A percentile compares a stretch with the other conserved stretches of the same genome.
phyloP scores from a whole-genome alignment of 352 stramenopile genomes.

The Globisporangium abappressorium region DNA sequence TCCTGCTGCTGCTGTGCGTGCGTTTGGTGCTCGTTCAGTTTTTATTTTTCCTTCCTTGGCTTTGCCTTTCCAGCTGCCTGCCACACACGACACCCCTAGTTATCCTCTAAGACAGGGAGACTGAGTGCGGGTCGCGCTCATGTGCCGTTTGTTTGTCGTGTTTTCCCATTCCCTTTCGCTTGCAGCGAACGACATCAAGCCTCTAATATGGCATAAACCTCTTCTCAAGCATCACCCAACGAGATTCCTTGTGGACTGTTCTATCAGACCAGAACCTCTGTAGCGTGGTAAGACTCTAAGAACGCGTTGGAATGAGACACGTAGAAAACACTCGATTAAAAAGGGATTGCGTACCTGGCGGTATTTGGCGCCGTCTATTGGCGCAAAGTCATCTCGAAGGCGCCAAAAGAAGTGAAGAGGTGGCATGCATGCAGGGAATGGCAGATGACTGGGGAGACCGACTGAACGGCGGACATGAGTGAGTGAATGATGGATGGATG shows the following conservation, averaged over 20 bases:
- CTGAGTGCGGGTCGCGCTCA: constrained; percentile 5
- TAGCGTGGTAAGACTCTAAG: background rate
- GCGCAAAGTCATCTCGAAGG: background rate
- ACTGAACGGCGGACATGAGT: background rate
- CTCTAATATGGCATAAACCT: constrained; percentile 1
- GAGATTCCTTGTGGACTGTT: background rate
- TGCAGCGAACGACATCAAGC: background rate
- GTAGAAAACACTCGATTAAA: background rate
- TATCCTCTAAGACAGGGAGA: background rate
- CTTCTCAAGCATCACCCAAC: background rate
- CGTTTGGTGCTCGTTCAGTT: constrained; percentile 9
- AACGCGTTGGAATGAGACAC: background rate
- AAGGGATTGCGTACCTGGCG: background rate
- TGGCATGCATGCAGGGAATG: background rate
- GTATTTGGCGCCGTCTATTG: background rate
- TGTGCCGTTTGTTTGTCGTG: background rate
- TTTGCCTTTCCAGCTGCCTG: background rate
- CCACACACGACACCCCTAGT: constrained; percentile 1
- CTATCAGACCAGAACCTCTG: background rate
- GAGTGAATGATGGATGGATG: background rate
- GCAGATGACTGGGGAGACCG: background rate
- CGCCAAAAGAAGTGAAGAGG: background rate
- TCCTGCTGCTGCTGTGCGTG: background rate
- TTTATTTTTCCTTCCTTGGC: background rate
- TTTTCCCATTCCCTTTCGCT: background rate